Evolutionary conservation across 2,329 filamentous ascomycete species (phyloP).

Genomic region (Neopestalotiopsis clavispora): DNA sequence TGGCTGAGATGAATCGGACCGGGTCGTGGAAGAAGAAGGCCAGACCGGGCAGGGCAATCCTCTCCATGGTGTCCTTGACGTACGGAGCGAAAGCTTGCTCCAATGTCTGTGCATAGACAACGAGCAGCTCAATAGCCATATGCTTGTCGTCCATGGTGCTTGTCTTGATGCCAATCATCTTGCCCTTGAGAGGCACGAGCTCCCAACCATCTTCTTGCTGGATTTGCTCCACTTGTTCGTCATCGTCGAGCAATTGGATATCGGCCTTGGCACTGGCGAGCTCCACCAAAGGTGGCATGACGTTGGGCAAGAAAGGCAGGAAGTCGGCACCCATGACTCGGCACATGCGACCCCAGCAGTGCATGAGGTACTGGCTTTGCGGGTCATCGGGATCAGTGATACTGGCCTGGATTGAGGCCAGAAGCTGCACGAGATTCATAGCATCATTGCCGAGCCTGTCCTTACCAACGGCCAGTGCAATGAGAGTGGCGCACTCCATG

Average conservation of each 20-base stretch:
- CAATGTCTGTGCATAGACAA: constrained; percentile 96
- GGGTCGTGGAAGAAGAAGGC: constrained; percentile 99
- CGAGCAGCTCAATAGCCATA: constrained; percentile 98
- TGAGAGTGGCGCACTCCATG: constrained; percentile 98
- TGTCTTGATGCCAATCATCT: constrained; percentile 97
- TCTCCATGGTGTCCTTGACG: constrained; percentile 92
- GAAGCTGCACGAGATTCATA: constrained; percentile 81
- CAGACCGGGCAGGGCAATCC: constrained; percentile 90
- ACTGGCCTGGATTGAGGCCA: constrained; percentile 84
- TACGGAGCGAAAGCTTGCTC: constrained; percentile 91
- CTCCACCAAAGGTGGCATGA: constrained; percentile 92
- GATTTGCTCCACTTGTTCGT: constrained; percentile 90
- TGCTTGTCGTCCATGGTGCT: constrained; percentile 98
- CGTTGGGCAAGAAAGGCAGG: constrained; percentile 86
- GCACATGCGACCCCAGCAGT: constrained; percentile 99
- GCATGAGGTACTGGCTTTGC: constrained; percentile 94
- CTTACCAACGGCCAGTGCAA: constrained; percentile 92
- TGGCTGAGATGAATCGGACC: constrained; percentile 91
- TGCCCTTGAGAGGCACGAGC: constrained; percentile 93
- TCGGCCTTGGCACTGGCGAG: constrained; percentile 95
- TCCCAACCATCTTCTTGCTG: constrained; percentile 98
- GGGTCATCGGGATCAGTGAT: constrained; percentile 93
- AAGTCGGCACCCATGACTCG: constrained; percentile 90
- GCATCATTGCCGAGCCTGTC: constrained; percentile 89
- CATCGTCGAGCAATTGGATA: constrained; percentile 93